Base-by-base conservation (phyloP, 805 yeast species). In the Cyberlindnera xylosilytica region DNA sequence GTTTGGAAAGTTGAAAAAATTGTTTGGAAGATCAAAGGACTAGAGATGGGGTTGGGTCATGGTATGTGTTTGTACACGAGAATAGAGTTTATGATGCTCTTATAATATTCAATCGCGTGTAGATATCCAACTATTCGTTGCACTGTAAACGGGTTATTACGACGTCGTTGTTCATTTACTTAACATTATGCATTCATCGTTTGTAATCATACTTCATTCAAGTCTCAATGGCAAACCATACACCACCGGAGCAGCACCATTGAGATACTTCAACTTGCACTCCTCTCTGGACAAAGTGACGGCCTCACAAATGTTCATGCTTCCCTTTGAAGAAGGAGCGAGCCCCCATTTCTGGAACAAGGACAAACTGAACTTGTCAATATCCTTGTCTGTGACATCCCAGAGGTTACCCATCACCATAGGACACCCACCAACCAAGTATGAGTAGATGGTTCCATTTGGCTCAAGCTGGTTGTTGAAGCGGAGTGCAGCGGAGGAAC, bases 321-420 rank as follows among this genome's bases (percentile, higher is more conserved):
- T 30, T 13, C 47, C 52, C 4, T 39, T 47, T 2, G 47, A 44
- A 2, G 41, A 40, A 6, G 40, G 60, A 34, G 73, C 57, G 12
- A 87, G 58, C 0, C 93, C 93, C 82, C 93, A 83, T 46, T 70
- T 68, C 3, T 72, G 71, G 50, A 93, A 73, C 29, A 87, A 59
- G 3, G 75, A 66, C 9, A 72, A 46, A 19, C 87, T 83, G 52
- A 90, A 88, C 52, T 72, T 73, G 62, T 93, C 98, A 38, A 88
- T 87, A 60, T 93, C 99, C 51, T 86, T 89, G 62, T 93, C 98
- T 0, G 98, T 93, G 4, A 93, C 97, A 61, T 89, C 97, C 99
- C 99, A 93, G 43, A 93, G 63, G 54, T 87, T 88, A 0, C 87
- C 97, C 28, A 93, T 65, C 1, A 88, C 73, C 79, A 85, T 73